These are phyloP conservation scores for Colletotrichum sp. DNA, from an alignment of 2,329 filamentous ascomycete genomes.

Conservation along the genomic window DNA sequence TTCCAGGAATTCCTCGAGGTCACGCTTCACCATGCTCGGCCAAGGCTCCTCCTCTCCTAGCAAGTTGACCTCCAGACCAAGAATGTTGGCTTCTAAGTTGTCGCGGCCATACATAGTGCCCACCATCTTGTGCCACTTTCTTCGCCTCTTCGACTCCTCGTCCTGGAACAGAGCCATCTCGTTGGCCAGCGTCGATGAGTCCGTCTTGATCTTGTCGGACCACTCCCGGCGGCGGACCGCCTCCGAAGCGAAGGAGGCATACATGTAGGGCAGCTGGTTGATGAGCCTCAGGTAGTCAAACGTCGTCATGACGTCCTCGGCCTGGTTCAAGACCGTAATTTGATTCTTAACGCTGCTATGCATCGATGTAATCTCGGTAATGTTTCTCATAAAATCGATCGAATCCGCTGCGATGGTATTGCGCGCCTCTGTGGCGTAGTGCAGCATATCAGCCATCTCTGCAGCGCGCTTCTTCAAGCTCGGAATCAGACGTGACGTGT, in stretches of 20 bases:
- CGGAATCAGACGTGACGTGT: slow-evolving; percentile 67
- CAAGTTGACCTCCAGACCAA: slow-evolving; percentile 85
- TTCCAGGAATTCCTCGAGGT: slow-evolving; percentile 77
- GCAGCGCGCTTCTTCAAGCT: slow-evolving; percentile 58
- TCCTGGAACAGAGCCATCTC: slow-evolving; percentile 93
- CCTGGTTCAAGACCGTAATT: slow-evolving; percentile 73
- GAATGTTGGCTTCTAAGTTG: slow-evolving; percentile 68
- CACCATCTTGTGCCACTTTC: slow-evolving; percentile 88
- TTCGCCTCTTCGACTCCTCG: slow-evolving; percentile 86
- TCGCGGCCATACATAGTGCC: slow-evolving; percentile 75
- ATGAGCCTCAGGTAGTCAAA: slow-evolving; percentile 83
- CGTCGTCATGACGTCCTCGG: slow-evolving; percentile 77
- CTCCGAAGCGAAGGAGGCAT: slow-evolving; percentile 87
- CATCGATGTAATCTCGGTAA: slow-evolving; percentile 79
- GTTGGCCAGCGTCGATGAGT: slow-evolving; percentile 87
- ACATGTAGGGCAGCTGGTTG: slow-evolving; percentile 84
- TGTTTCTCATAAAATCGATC: slow-evolving; percentile 78
- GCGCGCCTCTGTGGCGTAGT: slow-evolving; percentile 66
- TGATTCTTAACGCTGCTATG: slow-evolving; percentile 75
- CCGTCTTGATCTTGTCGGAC: slow-evolving; percentile 86
- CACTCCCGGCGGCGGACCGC: slow-evolving; percentile 87
- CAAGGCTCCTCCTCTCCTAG: slow-evolving; percentile 80
- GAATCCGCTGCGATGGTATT: slow-evolving; percentile 71
- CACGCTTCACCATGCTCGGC: slow-evolving; percentile 77
- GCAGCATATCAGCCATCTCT: slow-evolving; percentile 67